A percentile compares a stretch with the other conserved stretches of the same genome.
These are phyloP conservation scores for Pythium utonaiense DNA, from an alignment of 352 stramenopile genomes.

Conservation along the genomic window DNA sequence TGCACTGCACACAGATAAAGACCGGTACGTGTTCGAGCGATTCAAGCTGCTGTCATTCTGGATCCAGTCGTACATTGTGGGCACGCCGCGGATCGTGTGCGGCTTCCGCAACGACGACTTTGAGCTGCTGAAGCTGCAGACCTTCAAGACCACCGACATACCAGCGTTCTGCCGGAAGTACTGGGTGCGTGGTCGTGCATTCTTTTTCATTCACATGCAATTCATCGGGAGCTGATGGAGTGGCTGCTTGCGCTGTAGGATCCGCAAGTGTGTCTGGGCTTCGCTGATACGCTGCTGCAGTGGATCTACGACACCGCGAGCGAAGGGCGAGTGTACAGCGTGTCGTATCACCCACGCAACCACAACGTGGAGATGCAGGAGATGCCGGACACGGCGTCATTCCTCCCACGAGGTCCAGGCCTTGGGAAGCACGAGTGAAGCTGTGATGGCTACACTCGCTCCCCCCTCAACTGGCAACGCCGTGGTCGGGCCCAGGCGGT, in stretches of 20 bases:
- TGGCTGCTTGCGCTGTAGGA: slow-evolving; percentile 22
- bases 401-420: slow-evolving; percentile 24
- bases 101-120: slow-evolving; percentile 70
- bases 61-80: slow-evolving; percentile 82
- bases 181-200: slow-evolving; percentile 67
- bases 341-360: slow-evolving; percentile 47
- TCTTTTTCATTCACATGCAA: background rate
- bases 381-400: slow-evolving; percentile 19
- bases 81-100: slow-evolving; percentile 64
- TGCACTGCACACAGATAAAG: slow-evolving; percentile 49
- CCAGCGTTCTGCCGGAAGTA: slow-evolving; percentile 64
- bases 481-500: background rate
- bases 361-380: slow-evolving; percentile 47
- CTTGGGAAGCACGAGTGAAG: slow-evolving; percentile 1
- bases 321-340: slow-evolving; percentile 37
- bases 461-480: slow-evolving; percentile 12
- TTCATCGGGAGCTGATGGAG: background rate
- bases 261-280: slow-evolving; percentile 63
- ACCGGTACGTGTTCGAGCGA: slow-evolving; percentile 69
- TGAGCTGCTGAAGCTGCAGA: slow-evolving; percentile 58
- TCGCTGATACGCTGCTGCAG: slow-evolving; percentile 56
- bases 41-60: slow-evolving; percentile 83
- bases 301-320: slow-evolving; percentile 46
- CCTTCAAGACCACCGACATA: slow-evolving; percentile 56
- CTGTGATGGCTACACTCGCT: slow-evolving; percentile 10